Evolutionary conservation across 306 rosid species (phyloP).

Genomic region (Trifolium dubium): DNA sequence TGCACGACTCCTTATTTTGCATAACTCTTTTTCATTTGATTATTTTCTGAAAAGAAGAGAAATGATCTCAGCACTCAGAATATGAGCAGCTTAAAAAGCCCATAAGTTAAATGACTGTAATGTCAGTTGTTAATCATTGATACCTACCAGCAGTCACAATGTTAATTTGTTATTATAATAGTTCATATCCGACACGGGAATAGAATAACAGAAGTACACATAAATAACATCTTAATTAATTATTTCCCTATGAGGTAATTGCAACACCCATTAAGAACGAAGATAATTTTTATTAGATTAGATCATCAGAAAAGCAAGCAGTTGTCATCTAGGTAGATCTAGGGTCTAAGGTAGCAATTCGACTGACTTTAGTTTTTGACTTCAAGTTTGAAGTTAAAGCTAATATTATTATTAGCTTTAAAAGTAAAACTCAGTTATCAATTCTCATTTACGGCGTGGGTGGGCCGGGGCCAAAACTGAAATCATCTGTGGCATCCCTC

Average conservation of each 20-base stretch:
- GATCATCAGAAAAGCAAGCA: not conserved
- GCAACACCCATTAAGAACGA: not conserved
- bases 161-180: not conserved
- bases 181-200: not conserved
- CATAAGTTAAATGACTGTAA: not conserved
- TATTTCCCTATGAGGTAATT: not conserved
- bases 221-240: not conserved
- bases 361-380: too few relatives aligned
- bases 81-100: conserved; percentile 3
- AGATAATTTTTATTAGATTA: conserved; percentile 1
- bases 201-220: conserved; percentile 12
- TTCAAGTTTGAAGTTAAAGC: too few relatives aligned
- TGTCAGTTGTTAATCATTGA: conserved; percentile 24
- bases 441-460: too few relatives aligned
- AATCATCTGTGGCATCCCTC: too few relatives aligned
- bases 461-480: too few relatives aligned
- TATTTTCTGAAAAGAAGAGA: not conserved
- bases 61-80: not conserved
- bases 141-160: conserved; percentile 9
- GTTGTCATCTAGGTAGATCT: too few relatives aligned
- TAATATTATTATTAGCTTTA: too few relatives aligned
- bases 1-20: conserved; percentile 1
- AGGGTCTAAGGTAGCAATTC: too few relatives aligned
- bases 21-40: not conserved
- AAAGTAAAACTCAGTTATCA: too few relatives aligned